A percentile compares a stretch with the other conserved stretches of the same genome.
phyloP scores from a whole-genome alignment of 352 stramenopile genomes.

The Phytophthora megakarya region DNA sequence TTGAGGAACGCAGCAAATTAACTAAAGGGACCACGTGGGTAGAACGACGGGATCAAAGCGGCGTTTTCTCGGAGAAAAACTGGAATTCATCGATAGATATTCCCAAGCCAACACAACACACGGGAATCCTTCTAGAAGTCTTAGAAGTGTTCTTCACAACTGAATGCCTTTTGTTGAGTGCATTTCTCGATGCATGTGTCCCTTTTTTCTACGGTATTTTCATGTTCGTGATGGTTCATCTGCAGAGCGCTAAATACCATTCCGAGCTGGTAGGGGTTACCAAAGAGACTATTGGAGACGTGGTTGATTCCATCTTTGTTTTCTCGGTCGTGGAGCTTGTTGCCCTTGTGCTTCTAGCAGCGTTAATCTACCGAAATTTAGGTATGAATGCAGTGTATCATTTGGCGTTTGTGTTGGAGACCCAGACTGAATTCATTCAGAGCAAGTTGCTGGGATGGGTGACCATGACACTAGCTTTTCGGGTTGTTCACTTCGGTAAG shows the following conservation, averaged over 20 bases:
- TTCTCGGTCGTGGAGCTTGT: slow-evolving; percentile 35
- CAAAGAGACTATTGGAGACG: neutral
- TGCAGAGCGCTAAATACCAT: slow-evolving; percentile 41
- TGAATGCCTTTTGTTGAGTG: slow-evolving; percentile 39
- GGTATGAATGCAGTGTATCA: slow-evolving; percentile 37
- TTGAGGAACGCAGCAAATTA: neutral
- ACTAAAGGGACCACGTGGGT: slow-evolving; percentile 3
- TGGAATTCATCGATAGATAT: too few relatives aligned
- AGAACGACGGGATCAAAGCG: neutral
- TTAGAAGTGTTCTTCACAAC: slow-evolving; percentile 33
- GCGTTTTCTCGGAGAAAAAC: neutral
- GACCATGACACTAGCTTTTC: slow-evolving; percentile 35
- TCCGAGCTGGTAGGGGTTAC: slow-evolving; percentile 30
- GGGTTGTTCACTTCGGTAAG: slow-evolving; percentile 37
- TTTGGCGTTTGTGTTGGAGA: slow-evolving; percentile 48
- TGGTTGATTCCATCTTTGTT: slow-evolving; percentile 28
- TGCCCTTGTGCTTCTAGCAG: slow-evolving; percentile 26
- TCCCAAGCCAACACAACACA: neutral
- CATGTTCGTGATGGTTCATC: slow-evolving; percentile 23
- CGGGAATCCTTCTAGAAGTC: slow-evolving; percentile 9
- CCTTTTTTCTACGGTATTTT: slow-evolving; percentile 39
- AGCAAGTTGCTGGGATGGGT: slow-evolving; percentile 41
- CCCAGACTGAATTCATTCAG: slow-evolving; percentile 34
- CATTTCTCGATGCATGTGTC: slow-evolving; percentile 42
- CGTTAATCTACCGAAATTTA: slow-evolving; percentile 19